Evolutionary conservation across 192 early-diverging fungal species (phyloP).

Genomic region (Linnemannia elongata): DNA sequence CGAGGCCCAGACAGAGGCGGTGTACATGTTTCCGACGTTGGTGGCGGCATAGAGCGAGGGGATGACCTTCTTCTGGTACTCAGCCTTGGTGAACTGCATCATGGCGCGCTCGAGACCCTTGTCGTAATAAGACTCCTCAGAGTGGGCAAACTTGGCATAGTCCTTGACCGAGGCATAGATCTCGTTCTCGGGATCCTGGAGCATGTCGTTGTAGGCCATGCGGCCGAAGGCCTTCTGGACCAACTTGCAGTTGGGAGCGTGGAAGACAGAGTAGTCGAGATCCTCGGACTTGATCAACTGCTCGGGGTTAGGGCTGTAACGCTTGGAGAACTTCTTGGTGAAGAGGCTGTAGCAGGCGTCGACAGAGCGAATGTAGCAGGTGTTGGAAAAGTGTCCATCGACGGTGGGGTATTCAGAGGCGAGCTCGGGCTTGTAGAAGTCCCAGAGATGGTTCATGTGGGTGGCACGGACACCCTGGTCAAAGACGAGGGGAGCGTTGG

Average conservation of each 20-base stretch:
- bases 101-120: constrained; percentile 95
- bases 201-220: constrained; percentile 93
- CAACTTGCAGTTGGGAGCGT: constrained; percentile 98
- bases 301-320: constrained; percentile 43
- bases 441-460: constrained; percentile 97
- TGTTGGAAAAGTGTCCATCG: constrained; percentile 94
- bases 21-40: constrained; percentile 97
- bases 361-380: constrained; percentile 92
- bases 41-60: constrained; percentile 85
- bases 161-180: constrained; percentile 55
- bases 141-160: constrained; percentile 56
- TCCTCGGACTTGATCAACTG: constrained; percentile 60
- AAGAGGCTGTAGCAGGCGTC: constrained; percentile 92
- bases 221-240: constrained; percentile 96
- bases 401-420: constrained; percentile 97
- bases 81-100: constrained; percentile 81
- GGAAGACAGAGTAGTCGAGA: constrained; percentile 91
- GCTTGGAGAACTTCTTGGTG: constrained; percentile 69
- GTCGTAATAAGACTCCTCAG: constrained; percentile 85
- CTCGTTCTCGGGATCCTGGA: constrained; percentile 77
- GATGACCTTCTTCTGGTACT: constrained; percentile 81
- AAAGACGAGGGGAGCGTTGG: constrained; percentile 93
- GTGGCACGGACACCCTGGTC: constrained; percentile 89
- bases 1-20: constrained; percentile 70
- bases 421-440: constrained; percentile 99